Evolutionary conservation across 768 basidiomycete genomes (phyloP).

Genomic region (Chalciporus sphaerocephalus): DNA sequence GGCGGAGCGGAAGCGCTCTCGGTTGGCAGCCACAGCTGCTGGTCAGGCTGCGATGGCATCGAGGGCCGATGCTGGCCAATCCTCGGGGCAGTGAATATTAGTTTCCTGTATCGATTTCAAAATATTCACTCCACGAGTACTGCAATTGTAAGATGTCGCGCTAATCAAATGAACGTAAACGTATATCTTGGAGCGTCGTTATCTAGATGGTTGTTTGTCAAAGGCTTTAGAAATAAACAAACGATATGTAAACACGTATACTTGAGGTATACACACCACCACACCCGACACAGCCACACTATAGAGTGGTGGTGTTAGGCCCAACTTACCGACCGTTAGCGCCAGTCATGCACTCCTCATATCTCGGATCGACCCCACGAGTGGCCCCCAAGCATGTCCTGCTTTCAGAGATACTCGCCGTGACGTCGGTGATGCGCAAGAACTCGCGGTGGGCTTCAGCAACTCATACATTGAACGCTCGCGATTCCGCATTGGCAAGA

Average conservation of each 20-base stretch:
- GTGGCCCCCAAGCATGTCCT: slow-evolving; percentile 74
- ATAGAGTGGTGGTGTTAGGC: background rate
- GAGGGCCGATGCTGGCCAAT: slow-evolving; percentile 39
- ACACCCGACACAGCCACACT: background rate
- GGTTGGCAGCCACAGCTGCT: slow-evolving; percentile 88
- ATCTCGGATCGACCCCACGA: slow-evolving; percentile 10
- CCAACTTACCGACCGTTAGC: background rate
- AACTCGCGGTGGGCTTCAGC: slow-evolving; percentile 94
- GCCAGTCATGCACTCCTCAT: slow-evolving; percentile 15
- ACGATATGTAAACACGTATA: slow-evolving; percentile 7
- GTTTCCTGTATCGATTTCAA: slow-evolving; percentile 13
- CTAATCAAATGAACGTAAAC: background rate
- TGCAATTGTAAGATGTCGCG: background rate
- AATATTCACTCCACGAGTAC: slow-evolving; percentile 1
- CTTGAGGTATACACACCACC: background rate
- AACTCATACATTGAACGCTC: slow-evolving; percentile 54
- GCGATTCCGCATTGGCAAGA: slow-evolving; percentile 66
- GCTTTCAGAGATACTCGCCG: slow-evolving; percentile 84
- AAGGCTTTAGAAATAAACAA: slow-evolving; percentile 25
- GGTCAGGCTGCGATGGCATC: slow-evolving; percentile 84
- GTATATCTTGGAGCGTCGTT: background rate
- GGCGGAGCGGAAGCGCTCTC: slow-evolving; percentile 89
- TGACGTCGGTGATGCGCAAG: slow-evolving; percentile 94
- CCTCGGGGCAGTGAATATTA: slow-evolving; percentile 34
- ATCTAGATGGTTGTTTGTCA: slow-evolving; percentile 21